A percentile compares a stretch with the other conserved stretches of the same genome.
phyloP scores from a whole-genome alignment of 768 basidiomycete genomes.

The Gloeophyllum trabeum region DNA sequence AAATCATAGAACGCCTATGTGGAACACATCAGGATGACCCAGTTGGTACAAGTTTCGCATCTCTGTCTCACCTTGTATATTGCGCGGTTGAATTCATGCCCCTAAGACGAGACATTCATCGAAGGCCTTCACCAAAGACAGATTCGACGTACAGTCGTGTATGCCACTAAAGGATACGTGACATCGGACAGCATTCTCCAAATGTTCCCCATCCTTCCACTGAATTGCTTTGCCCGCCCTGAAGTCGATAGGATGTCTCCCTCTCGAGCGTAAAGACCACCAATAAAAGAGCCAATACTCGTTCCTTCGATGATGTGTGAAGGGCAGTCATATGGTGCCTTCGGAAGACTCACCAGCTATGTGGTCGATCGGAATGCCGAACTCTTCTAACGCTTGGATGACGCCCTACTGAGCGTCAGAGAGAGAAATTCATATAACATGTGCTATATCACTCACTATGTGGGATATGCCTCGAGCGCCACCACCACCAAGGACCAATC shows the following conservation, averaged over 20 bases:
- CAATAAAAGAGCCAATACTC: conserved; percentile 87
- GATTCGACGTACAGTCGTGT: conserved; percentile 56
- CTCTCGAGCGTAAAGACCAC: conserved; percentile 91
- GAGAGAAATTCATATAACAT: conserved; percentile 23
- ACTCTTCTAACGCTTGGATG: conserved; percentile 85
- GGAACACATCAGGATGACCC: conserved; percentile 5
- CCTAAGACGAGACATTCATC: conserved; percentile 33
- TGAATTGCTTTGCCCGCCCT: conserved; percentile 86
- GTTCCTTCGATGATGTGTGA: conserved; percentile 39
- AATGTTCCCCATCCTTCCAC: conserved; percentile 83
- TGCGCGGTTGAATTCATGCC: conserved; percentile 89
- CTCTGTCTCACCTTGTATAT: conserved; percentile 82
- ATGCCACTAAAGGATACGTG: conserved; percentile 85
- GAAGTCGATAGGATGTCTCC: conserved; percentile 81
- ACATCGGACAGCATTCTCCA: conserved; percentile 93
- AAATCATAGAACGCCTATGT: conserved; percentile 80
- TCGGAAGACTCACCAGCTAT: conserved; percentile 56
- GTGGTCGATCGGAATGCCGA: conserved; percentile 88
- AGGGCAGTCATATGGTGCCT: too few species aligned
- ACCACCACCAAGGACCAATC: conserved; percentile 93
- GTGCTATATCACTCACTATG: conserved; percentile 26
- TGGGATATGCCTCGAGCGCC: conserved; percentile 86
- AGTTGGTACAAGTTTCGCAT: too few species aligned
- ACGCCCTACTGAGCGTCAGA: conserved; percentile 49
- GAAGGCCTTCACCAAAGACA: conserved; percentile 1